phyloP scores from a whole-genome alignment of 768 basidiomycete species.

The Dentipellis sp. region DNA sequence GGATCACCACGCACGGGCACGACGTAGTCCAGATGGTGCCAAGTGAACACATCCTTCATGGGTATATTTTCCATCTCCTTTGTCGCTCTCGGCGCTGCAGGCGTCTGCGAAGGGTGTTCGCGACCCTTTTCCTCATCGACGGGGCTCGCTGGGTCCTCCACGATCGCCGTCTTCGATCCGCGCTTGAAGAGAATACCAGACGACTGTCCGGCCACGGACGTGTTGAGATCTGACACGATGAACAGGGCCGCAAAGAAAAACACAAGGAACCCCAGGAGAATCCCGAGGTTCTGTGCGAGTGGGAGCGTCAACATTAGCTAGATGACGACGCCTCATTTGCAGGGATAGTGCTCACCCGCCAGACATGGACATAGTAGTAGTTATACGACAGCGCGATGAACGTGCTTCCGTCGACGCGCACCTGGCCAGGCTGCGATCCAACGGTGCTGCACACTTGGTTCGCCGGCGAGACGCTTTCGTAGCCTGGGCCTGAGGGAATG shows the following conservation, averaged over 20 bases:
- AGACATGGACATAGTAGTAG: constrained; percentile 36
- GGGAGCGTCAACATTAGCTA: neutral
- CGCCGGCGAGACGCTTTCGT: constrained; percentile 40
- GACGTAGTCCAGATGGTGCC: constrained; percentile 62
- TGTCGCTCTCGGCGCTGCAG: constrained; percentile 1
- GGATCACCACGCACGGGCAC: constrained; percentile 42
- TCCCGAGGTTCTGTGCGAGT: constrained; percentile 50
- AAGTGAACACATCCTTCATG: constrained; percentile 65
- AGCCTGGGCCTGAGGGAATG: constrained; percentile 55
- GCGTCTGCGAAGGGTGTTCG: neutral
- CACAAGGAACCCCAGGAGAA: constrained; percentile 53
- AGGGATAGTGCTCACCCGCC: constrained; percentile 27
- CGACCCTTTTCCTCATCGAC: neutral
- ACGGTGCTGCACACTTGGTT: constrained; percentile 75
- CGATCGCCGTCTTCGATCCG: constrained; percentile 26
- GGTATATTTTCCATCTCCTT: constrained; percentile 7
- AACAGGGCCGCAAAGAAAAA: constrained; percentile 54
- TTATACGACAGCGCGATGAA: constrained; percentile 41
- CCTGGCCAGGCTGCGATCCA: constrained; percentile 53
- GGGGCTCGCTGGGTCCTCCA: constrained; percentile 1
- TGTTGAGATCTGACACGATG: constrained; percentile 49
- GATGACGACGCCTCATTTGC: neutral
- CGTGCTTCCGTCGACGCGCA: constrained; percentile 45
- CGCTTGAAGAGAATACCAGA: constrained; percentile 60
- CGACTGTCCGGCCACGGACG: constrained; percentile 23